phyloP scores from a whole-genome alignment of 495 filamentous ascomycete species.

The Acidiella bohemica region DNA sequence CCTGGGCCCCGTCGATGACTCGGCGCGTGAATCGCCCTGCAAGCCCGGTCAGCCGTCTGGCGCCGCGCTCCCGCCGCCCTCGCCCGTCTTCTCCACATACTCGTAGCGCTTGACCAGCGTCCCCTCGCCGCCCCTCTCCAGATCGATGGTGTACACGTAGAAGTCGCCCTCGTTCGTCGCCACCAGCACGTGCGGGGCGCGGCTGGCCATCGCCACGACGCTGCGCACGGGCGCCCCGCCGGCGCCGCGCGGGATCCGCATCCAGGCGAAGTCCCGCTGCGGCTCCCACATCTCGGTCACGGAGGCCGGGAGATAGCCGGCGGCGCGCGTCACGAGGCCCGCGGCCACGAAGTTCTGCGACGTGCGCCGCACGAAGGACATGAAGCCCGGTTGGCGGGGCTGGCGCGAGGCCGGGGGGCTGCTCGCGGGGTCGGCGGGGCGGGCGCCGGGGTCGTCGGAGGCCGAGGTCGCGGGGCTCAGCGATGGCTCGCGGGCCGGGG shows the following conservation, averaged over 20 bases:
- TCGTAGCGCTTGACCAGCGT: constrained; percentile 72
- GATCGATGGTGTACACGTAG: constrained; percentile 86
- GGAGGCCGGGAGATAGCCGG: constrained; percentile 77
- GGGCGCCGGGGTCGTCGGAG: constrained; percentile 13
- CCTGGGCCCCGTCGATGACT: constrained; percentile 8
- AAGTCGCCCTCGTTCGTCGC: constrained; percentile 92
- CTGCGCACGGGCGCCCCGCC: constrained; percentile 46
- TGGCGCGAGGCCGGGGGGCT: constrained; percentile 2
- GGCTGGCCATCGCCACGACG: constrained; percentile 90
- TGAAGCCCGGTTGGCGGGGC: constrained; percentile 35
- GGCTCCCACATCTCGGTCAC: constrained; percentile 98
- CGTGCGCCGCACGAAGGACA: constrained; percentile 86
- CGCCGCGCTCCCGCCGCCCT: too few species aligned
- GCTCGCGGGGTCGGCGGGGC: constrained; percentile 9
- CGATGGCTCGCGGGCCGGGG: constrained; percentile 5
- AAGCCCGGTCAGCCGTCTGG: too few species aligned
- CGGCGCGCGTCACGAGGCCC: constrained; percentile 72
- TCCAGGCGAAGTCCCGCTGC: constrained; percentile 84
- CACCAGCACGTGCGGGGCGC: constrained; percentile 90
- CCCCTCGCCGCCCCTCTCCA: constrained; percentile 93
- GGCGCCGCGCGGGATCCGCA: constrained; percentile 67
- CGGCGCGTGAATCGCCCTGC: constrained; percentile 16
- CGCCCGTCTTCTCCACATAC: constrained; percentile 26
- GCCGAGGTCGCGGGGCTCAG: constrained; percentile 19
- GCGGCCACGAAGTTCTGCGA: constrained; percentile 93